Evolutionary conservation across 2,329 filamentous ascomycete species (phyloP), one percentile per base, ranked within the genome.

Genomic region (Colletotrichum nymphaeae): DNA sequence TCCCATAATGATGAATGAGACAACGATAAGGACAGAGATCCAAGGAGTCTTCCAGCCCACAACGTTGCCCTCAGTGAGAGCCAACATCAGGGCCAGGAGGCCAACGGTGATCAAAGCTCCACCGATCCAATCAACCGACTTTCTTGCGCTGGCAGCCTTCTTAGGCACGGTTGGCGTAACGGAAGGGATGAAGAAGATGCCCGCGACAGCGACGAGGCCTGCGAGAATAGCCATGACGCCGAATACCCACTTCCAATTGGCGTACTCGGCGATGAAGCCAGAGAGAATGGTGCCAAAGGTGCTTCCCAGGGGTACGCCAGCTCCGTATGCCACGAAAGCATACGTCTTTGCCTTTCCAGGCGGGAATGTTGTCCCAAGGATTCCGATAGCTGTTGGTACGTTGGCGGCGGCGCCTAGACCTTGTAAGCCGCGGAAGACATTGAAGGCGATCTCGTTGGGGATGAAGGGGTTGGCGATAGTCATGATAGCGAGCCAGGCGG

Each of bases 311-410:
- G 92, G 92, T 0, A 91, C 89, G 1, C 91, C 92, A 1, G 91
- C 91, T 22, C 87, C 87, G 71, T 92, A 93, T 26, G 88, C 86
- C 49, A 89, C 89, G 76, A 94, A 93, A 1, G 92, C 91, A 78
- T 93, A 93, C 76, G 93, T 93, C 81, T 93, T 93, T 4, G 91
- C 89, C 75, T 89, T 91, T 0, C 92, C 91, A 0, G 91, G 91
- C 1, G 89, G 88, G 67, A 94, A 94, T 0, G 90, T 93, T 1
- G 89, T 88, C 0, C 91, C 92, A 3, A 94, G 80, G 52, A 94
- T 93, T 0, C 92, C 92, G 77, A 94, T 90, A 0, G 92, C 92
- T 0, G 92, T 93, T 0, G 92, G 92, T 0, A 93, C 90, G 77
- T 93, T 93, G 19, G 91, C 91, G 1, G 92, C 92, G 30, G 90